Evolutionary conservation across 192 early-diverging fungal genomes (phyloP).

Genomic region (Spizellomyces sp.): DNA sequence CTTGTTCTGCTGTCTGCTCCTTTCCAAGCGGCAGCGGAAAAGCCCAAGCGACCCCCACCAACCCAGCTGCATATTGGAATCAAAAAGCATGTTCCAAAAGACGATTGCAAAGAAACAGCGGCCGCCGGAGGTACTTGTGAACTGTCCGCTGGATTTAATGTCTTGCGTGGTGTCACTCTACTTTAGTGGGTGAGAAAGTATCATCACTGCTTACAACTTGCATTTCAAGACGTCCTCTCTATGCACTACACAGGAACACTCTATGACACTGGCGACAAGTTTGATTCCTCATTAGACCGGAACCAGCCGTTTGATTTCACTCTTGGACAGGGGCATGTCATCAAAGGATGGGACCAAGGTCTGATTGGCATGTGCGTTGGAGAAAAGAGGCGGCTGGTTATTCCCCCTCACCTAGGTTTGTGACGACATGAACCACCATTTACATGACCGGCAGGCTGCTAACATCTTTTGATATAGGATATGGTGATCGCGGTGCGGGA

Average conservation of each 20-base stretch:
- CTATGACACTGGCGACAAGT: constrained; percentile 55
- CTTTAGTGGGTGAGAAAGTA: not conserved
- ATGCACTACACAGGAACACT: constrained; percentile 78
- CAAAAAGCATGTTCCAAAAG: constrained; percentile 53
- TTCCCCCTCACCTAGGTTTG: constrained; percentile 61
- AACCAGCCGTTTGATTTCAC: constrained; percentile 70
- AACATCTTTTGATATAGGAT: constrained; percentile 11
- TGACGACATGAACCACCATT: not conserved
- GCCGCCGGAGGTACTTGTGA: constrained; percentile 37
- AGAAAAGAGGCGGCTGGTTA: constrained; percentile 74
- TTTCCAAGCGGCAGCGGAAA: constrained; percentile 5
- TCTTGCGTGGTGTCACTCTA: not conserved
- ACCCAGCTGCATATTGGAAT: constrained; percentile 56
- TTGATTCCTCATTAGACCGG: constrained; percentile 73
- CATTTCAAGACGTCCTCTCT: constrained; percentile 34
- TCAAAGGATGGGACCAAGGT: constrained; percentile 84
- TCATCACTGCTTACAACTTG: not conserved
- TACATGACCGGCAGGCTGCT: constrained; percentile 6
- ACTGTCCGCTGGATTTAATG: not conserved
- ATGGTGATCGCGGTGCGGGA: constrained; percentile 60
- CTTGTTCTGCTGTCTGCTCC: constrained; percentile 2
- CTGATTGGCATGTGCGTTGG: constrained; percentile 76
- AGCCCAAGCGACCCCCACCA: constrained; percentile 37
- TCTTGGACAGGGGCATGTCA: constrained; percentile 62
- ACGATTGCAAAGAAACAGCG: constrained; percentile 51